Evolutionary conservation across 352 stramenopile genomes (phyloP).

Genomic region (Globisporangium recalcitrans): DNA sequence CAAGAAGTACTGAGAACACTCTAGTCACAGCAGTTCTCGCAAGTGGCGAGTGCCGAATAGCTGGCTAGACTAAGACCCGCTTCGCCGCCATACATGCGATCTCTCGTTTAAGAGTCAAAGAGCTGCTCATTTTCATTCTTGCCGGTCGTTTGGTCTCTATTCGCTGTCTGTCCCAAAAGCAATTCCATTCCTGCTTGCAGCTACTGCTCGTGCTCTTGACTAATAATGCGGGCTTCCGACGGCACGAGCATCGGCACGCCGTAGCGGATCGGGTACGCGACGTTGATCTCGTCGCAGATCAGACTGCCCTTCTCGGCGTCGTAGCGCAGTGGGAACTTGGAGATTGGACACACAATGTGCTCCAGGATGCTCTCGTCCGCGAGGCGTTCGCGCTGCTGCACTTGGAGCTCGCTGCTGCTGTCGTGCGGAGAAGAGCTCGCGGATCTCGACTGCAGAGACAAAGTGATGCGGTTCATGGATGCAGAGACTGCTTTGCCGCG

Average conservation of each 20-base stretch:
- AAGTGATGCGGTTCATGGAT: not conserved
- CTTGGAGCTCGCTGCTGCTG: slow-evolving; percentile 6
- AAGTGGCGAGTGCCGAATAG: not conserved
- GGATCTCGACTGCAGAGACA: not conserved
- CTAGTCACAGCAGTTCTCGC: not conserved
- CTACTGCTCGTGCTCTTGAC: slow-evolving; percentile 13
- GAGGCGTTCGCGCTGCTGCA: slow-evolving; percentile 23
- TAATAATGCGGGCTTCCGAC: slow-evolving; percentile 64
- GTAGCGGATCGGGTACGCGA: slow-evolving; percentile 80
- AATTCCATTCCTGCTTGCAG: not conserved
- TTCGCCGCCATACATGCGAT: not conserved
- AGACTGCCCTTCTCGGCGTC: slow-evolving; percentile 49
- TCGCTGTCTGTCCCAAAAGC: not conserved
- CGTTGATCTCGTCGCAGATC: slow-evolving; percentile 78
- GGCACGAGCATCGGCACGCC: slow-evolving; percentile 72
- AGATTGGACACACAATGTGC: slow-evolving; percentile 82
- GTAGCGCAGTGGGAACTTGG: slow-evolving; percentile 78
- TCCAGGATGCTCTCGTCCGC: slow-evolving; percentile 66
- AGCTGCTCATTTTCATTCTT: slow-evolving; percentile 5
- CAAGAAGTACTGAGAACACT: slow-evolving; percentile 47
- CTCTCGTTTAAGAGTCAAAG: not conserved
- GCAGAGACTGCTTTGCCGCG: not conserved
- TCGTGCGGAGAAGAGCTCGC: not conserved
- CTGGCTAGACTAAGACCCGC: not conserved
- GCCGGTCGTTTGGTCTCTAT: not conserved